These are phyloP conservation scores for Byssoonygena ceratinophila DNA, from an alignment of 2,329 filamentous ascomycete species.

Conservation along the genomic window DNA sequence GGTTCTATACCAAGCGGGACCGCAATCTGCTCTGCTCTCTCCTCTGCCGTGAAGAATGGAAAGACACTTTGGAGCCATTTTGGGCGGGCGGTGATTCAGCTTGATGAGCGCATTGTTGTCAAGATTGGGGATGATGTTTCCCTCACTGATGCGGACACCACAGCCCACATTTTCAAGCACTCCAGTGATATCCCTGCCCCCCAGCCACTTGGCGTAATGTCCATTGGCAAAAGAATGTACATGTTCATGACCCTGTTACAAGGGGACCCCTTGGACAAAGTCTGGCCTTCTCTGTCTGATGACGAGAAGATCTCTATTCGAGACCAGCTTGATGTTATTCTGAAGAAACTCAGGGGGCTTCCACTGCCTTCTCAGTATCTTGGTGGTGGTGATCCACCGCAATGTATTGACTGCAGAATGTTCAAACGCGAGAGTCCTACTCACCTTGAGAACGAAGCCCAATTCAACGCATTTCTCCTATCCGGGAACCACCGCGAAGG, in stretches of 20 bases:
- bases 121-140: conserved; percentile 9
- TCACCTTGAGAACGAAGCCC: conserved; percentile 27
- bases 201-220: conserved; percentile 3
- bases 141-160: conserved; percentile 5
- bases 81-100: conserved; percentile 10
- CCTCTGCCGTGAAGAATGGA: conserved; percentile 6
- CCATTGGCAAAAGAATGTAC: conserved; percentile 5
- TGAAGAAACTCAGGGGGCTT: conserved; percentile 4
- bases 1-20: not conserved
- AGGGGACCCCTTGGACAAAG: conserved; percentile 8
- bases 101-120: conserved; percentile 12
- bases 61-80: conserved; percentile 10
- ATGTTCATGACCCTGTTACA: conserved; percentile 7
- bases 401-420: conserved; percentile 14
- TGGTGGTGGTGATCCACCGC: conserved; percentile 11
- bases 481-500: conserved; percentile 27
- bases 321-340: conserved; percentile 10
- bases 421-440: conserved; percentile 17
- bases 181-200: conserved; percentile 8
- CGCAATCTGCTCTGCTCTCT: conserved; percentile 4
- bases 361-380: conserved; percentile 11
- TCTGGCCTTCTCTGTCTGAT: conserved; percentile 9
- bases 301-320: conserved; percentile 4
- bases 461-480: conserved; percentile 30
- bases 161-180: conserved; percentile 4